Evolutionary conservation across 2,329 filamentous ascomycete genomes (phyloP).

Genomic region (Monosporascus sp.): DNA sequence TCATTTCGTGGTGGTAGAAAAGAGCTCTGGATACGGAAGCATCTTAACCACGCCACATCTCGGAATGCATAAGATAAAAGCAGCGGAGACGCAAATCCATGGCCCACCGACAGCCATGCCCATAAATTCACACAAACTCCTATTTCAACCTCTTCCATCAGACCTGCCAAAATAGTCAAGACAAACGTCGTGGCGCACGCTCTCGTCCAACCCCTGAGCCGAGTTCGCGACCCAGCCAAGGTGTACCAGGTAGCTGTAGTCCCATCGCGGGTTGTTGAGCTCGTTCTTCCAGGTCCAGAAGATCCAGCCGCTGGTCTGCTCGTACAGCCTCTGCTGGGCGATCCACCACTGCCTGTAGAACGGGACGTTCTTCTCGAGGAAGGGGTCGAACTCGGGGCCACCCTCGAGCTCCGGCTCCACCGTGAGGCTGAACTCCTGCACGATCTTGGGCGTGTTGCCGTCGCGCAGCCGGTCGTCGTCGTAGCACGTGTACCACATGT

Average conservation of each 20-base stretch:
- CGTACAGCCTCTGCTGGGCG: conserved; percentile 33
- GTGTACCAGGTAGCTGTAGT: background rate
- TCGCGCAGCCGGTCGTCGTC: conserved; percentile 28
- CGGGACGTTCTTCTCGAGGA: conserved; percentile 14
- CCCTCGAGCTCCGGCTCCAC: conserved; percentile 34
- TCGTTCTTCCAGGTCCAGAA: conserved; percentile 52
- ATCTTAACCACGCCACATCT: no score
- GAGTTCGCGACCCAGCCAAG: background rate
- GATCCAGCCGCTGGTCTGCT: conserved; percentile 41
- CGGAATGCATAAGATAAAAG: no score
- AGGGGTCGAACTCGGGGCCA: conserved; percentile 30
- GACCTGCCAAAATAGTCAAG: background rate
- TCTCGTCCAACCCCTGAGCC: background rate
- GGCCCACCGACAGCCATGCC: no score
- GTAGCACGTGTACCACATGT: conserved; percentile 36
- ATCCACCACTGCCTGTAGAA: conserved; percentile 46
- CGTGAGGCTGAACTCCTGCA: conserved; percentile 43
- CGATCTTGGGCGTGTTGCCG: conserved; percentile 31
- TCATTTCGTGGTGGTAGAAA: no score
- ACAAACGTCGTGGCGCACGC: background rate
- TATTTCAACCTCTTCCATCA: background rate
- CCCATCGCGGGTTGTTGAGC: conserved; percentile 36
- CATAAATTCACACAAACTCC: no score
- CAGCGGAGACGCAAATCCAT: no score
- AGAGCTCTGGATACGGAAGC: no score